Percentiles rank a stretch among this genome's conserved stretches.
Conservation (phyloP, 2,329 filamentous ascomycete genomes). For the Nemania sp. region DNA sequence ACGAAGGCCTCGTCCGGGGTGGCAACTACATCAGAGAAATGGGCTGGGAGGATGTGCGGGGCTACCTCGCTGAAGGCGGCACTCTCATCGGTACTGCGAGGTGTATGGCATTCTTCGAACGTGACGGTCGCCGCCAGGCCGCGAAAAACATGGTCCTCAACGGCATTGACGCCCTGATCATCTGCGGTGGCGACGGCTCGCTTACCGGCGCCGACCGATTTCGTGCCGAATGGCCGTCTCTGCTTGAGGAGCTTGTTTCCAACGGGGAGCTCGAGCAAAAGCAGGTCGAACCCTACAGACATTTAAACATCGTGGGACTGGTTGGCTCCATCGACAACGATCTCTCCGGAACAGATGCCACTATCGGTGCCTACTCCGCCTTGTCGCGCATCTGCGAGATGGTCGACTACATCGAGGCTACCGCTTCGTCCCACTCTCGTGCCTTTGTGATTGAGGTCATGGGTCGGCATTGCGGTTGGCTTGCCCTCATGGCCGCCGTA, state of each 20-base stretch:
- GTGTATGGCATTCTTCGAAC: slow-evolving; percentile 90
- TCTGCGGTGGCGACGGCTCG: slow-evolving; percentile 95
- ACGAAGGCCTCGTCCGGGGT: slow-evolving; percentile 90
- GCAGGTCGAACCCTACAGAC: slow-evolving; percentile 75
- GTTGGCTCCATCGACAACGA: slow-evolving; percentile 99
- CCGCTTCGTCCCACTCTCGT: slow-evolving; percentile 89
- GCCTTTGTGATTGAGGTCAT: slow-evolving; percentile 99
- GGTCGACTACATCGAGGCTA: slow-evolving; percentile 96
- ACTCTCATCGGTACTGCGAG: slow-evolving; percentile 95
- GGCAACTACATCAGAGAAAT: slow-evolving; percentile 86
- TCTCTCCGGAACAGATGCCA: slow-evolving; percentile 94
- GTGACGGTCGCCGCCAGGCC: slow-evolving; percentile 78
- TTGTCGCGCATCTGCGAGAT: slow-evolving; percentile 92
- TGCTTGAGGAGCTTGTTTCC: slow-evolving; percentile 82
- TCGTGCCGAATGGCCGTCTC: slow-evolving; percentile 85
- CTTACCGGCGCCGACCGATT: slow-evolving; percentile 95
- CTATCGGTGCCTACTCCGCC: slow-evolving; percentile 95
- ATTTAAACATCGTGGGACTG: slow-evolving; percentile 94
- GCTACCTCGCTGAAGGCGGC: slow-evolving; percentile 90
- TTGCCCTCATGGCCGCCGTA: slow-evolving; percentile 94
- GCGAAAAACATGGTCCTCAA: slow-evolving; percentile 93
- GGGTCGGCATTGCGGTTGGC: slow-evolving; percentile 97
- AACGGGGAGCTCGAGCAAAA: slow-evolving; percentile 71
- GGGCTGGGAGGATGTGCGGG: slow-evolving; percentile 91
- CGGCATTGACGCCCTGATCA: slow-evolving; percentile 93